Base-by-base conservation (phyloP, 768 basidiomycete species). In the Lanmaoa rubissima region DNA sequence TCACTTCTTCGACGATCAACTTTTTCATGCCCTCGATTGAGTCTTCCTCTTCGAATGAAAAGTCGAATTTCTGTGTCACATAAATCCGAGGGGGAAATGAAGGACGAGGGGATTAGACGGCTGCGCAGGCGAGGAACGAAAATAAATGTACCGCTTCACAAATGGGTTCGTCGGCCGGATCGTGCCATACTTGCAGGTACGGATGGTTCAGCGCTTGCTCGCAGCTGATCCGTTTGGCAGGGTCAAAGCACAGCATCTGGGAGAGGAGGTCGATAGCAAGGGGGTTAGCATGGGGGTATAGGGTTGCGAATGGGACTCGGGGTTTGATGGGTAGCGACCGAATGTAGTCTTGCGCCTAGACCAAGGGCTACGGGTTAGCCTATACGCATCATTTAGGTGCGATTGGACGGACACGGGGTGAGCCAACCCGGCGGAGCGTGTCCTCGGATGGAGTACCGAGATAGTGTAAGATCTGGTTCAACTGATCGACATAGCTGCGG, bases 371-470 rank as follows among this genome's bases (percentile, higher is more conserved):
- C n/a, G 54, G 8, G 45, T 57, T 46, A 57, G 59, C 32, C 5
- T 46, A 24, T 6, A 32, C 10, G 12, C 17, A 36, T 42, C 46
- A 14, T 26, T 31, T 34, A 31, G 2, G 44, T 21, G 40, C 8
- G 32, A 35, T 36, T 34, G 43, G 34, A 77, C 85, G 47, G 66
- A 94, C 94, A 57, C 97, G 82, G 34, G 97, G 96, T 38, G 91
- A 94, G 24, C 97, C 97, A 49, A 99, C 95, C 46, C 97, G 87
- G 46, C 96, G 87, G 13, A 99, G 84, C 0, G 97, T 97, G 59
- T 96, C 93, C 70, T 99, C 97, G 19, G 92, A 91, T 1, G 96
- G 97, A 1, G 97, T 98, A 26, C 97, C 97, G n/a, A 98, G 85
- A 67, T 95, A 93, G 72, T 98, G 95, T 38, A 99, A 79, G 67